Evolutionary conservation across 1,284 basidiomycete genomes (phyloP), one percentile per base, ranked within the genome.

Genomic region (Ustilago loliicola): DNA sequence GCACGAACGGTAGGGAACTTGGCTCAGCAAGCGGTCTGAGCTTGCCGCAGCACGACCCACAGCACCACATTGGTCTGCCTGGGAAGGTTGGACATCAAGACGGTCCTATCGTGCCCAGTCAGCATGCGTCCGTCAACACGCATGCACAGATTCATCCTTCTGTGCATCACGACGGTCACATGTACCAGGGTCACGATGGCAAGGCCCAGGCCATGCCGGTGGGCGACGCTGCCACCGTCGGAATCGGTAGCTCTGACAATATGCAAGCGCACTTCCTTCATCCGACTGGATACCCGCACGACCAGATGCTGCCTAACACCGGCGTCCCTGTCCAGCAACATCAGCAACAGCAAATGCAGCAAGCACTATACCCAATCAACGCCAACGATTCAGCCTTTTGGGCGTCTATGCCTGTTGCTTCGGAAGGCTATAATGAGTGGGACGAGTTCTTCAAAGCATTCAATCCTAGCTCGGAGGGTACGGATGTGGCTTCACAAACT

Each of bases 401-500:
- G 75, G 66, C 71, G 1, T 61, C 63, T 2, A 77, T 77, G 75
- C 75, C 75, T 21, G 60, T 77, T 17, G 64, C 75, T 1, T 73
- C 71, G 1, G 75, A 73, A 50, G 63, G 71, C 15, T 52, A 58
- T 47, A 69, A 61, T 21, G 67, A 72, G 17, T 77, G 74, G 74
- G 66, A 72, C 58, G 70, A 67, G 42, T 77, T 77, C 48, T 72
- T 77, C 61, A 62, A 61, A 19, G 58, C 38, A 1, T 76, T 67
- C 53, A 71, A 64, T 23, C 57, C 67, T 5, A 48, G 47, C 48
- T 50, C 48, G n/a, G 48, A 23, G 48, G 25, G 48, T 15, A 50
- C 23, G 1, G 48, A 50, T 15, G 48, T 10, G 64, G 52, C 17
- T 59, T 45, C 19, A 17, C 54, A 5, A 38, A 52, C 50, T 25